phyloP scores from a whole-genome alignment of 805 yeast species.

The Phaffomyces antillensis region DNA sequence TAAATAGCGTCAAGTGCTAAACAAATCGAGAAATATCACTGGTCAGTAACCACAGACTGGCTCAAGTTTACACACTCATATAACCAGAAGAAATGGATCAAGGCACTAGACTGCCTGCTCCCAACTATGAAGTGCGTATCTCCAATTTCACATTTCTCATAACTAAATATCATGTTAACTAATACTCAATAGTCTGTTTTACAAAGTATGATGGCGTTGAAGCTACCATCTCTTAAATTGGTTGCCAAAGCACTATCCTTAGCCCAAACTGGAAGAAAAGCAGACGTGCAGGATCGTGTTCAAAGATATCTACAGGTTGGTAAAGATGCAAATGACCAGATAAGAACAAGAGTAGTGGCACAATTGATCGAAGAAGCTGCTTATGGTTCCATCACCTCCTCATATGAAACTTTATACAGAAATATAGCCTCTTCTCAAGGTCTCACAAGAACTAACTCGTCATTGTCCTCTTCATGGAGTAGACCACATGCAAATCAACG shows the following conservation, averaged over 20 bases:
- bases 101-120: too few species aligned
- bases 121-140: too few species aligned
- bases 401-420: conserved; percentile 25
- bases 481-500: conserved; percentile 9
- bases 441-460: background rate
- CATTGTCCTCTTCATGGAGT: conserved; percentile 1
- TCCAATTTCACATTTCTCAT: too few species aligned
- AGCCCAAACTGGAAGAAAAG: conserved; percentile 51
- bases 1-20: too few species aligned
- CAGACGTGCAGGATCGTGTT: conserved; percentile 50
- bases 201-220: conserved; percentile 14
- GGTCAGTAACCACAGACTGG: too few species aligned
- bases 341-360: conserved; percentile 38
- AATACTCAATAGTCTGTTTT: background rate
- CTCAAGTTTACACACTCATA: too few species aligned
- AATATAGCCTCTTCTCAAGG: background rate
- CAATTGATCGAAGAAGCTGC: conserved; percentile 34
- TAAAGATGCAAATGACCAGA: conserved; percentile 30
- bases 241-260: conserved; percentile 45
- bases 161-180: background rate
- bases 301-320: conserved; percentile 38
- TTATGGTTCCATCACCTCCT: conserved; percentile 31
- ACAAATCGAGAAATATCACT: too few species aligned
- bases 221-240: conserved; percentile 46
- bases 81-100: too few species aligned